Conservation (phyloP, 2,329 filamentous ascomycete genomes). For the Purpureocillium takamizusanense region DNA sequence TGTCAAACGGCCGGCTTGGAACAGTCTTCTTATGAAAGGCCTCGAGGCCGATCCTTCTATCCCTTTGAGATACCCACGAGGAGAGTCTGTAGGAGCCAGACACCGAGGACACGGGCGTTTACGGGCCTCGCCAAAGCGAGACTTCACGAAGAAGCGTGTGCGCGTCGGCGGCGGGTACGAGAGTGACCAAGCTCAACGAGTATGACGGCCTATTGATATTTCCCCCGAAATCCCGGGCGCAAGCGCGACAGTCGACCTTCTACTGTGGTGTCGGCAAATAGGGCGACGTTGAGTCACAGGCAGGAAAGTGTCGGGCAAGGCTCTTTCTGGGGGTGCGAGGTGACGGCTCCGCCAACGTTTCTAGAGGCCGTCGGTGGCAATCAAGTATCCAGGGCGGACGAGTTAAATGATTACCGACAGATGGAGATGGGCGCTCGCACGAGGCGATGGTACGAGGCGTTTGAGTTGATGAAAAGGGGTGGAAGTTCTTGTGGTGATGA, state of each 20-base stretch:
- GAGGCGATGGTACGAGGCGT: too few relatives aligned
- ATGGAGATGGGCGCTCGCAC: too few relatives aligned
- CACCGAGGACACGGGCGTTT: slow-evolving; percentile 2
- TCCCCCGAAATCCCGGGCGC: neutral
- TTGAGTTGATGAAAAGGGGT: too few relatives aligned
- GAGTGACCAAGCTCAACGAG: slow-evolving; percentile 6
- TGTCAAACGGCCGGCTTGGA: too few relatives aligned
- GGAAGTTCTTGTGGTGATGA: too few relatives aligned
- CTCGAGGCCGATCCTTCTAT: too few relatives aligned
- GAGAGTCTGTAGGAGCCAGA: neutral
- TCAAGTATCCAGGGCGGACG: neutral
- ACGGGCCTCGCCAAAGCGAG: slow-evolving; percentile 1
- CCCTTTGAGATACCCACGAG: too few relatives aligned
- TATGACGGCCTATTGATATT: slow-evolving; percentile 7
- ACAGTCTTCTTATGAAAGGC: too few relatives aligned
- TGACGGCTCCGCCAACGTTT: too few relatives aligned
- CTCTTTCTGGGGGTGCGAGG: neutral
- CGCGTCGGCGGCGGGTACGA: slow-evolving; percentile 9
- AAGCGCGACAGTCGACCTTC: neutral
- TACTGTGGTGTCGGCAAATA: slow-evolving; percentile 1
- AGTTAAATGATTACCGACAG: too few relatives aligned
- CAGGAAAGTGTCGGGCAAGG: neutral
- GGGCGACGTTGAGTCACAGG: neutral
- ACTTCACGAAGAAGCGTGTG: slow-evolving; percentile 1
- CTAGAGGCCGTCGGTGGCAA: neutral